phyloP scores from a whole-genome alignment of 2,329 filamentous ascomycete genomes.

The Coniochaeta sp. region DNA sequence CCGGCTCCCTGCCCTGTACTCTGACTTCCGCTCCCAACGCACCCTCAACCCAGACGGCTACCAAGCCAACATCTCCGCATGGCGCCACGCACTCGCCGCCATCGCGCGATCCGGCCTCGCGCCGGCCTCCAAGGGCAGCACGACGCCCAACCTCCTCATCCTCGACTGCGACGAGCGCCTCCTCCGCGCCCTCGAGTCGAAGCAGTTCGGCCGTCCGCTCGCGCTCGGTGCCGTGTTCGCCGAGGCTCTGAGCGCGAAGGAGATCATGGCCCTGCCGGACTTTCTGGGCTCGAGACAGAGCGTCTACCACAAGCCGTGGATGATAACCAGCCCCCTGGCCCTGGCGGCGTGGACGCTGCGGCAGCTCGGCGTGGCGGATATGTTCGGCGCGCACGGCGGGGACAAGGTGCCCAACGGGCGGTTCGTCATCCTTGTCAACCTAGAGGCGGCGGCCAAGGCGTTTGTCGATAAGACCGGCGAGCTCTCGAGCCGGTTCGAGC shows the following conservation, averaged over 20 bases:
- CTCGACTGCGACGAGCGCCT: slow-evolving; percentile 56
- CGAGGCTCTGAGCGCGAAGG: slow-evolving; percentile 63
- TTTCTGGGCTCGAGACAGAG: slow-evolving; percentile 62
- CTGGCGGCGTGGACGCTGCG: slow-evolving; percentile 69
- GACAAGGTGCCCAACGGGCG: slow-evolving; percentile 53
- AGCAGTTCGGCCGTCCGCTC: slow-evolving; percentile 73
- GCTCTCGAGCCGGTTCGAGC: slow-evolving; percentile 49
- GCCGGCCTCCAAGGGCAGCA: slow-evolving; percentile 15
- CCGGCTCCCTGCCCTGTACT: slow-evolving; percentile 19
- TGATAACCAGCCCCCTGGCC: slow-evolving; percentile 62
- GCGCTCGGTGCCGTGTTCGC: slow-evolving; percentile 70
- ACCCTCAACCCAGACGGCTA: slow-evolving; percentile 20
- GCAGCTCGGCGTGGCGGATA: slow-evolving; percentile 56
- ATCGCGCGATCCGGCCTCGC: slow-evolving; percentile 23
- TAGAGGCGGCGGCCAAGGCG: slow-evolving; percentile 51
- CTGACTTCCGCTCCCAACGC: slow-evolving; percentile 19
- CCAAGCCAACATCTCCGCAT: slow-evolving; percentile 26
- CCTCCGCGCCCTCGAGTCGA: slow-evolving; percentile 62
- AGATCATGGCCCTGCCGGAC: slow-evolving; percentile 62
- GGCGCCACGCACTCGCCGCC: slow-evolving; percentile 23
- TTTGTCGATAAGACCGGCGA: slow-evolving; percentile 37
- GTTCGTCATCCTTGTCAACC: slow-evolving; percentile 59
- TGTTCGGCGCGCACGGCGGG: slow-evolving; percentile 21
- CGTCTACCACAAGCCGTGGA: slow-evolving; percentile 59
- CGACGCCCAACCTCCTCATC: slow-evolving; percentile 39